A percentile compares a stretch with the other conserved stretches of the same genome.
Conservation (phyloP, 202 grass and related monocot genomes). For the Carex arenaria region DNA sequence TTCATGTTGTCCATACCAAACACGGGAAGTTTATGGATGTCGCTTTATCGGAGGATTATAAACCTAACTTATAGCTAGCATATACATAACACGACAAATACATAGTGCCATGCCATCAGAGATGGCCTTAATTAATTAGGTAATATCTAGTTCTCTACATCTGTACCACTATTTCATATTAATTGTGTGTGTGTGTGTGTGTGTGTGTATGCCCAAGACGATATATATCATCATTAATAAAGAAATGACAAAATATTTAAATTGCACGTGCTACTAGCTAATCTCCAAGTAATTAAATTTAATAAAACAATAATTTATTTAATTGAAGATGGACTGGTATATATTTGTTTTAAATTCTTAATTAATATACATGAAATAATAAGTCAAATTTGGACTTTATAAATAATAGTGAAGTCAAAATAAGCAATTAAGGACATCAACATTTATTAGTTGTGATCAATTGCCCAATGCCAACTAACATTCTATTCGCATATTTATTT, state of each 20-base stretch:
- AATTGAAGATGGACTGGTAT: too few species aligned
- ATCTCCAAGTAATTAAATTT: too few species aligned
- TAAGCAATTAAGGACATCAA: not conserved
- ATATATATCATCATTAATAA: too few species aligned
- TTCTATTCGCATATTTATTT: constrained; percentile 15
- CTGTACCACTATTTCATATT: not conserved
- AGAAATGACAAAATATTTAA: too few species aligned
- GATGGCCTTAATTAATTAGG: not conserved
- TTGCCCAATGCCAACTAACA: constrained; percentile 12
- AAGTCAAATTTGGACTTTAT: constrained; percentile 9
- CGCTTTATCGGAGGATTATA: constrained; percentile 20
- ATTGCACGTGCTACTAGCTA: too few species aligned
- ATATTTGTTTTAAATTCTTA: too few species aligned
- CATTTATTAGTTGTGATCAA: not conserved
- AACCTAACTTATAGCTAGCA: not conserved
- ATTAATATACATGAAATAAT: not conserved
- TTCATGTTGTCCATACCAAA: constrained; percentile 24
- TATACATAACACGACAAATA: not conserved
- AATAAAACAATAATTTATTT: too few species aligned
- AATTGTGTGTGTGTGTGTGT: too few species aligned
- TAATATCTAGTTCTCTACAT: not conserved
- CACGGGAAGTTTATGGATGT: constrained; percentile 5
- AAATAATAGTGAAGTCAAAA: constrained; percentile 14
- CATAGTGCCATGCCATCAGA: not conserved
- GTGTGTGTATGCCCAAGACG: too few species aligned